Base-by-base conservation (phyloP, 192 early-diverging fungal species). In the Phlyctochytrium arcticum region DNA sequence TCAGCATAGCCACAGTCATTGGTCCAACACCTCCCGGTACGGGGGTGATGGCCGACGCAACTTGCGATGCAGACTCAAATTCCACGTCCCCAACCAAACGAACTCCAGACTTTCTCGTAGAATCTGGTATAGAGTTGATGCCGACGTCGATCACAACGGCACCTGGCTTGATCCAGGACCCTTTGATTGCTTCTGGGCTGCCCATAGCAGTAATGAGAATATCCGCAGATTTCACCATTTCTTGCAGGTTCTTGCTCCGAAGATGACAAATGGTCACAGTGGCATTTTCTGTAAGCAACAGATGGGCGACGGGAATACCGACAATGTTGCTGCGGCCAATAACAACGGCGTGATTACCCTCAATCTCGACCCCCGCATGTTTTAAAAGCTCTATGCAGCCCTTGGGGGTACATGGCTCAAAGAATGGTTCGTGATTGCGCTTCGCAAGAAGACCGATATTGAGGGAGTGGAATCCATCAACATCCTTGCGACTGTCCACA, bases 21-120 rank as follows among this genome's bases (percentile, higher is more conserved):
- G 96, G 96, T 0, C 96, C 96, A n/a, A 99, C 96, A 36, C 96
- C 96, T 31, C 96, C 95, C 36, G 96, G 96, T 47, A 99, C 96
- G 2, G 96, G 94, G 8, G 95, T 98, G 68, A 97, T 93, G 42
- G 84, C 80, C n/a, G 87, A 79, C 0, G 94, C 95, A 4, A 89
- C 82, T 36, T 82, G 36, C 12, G 68, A 70, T 5, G 91, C 93
- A 4, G 66, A 74, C 3, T 86, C 80, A 62, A 81, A 95, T 32
- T 96, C 91, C 32, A 97, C 95, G 71, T 99, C 96, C 53, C 96
- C 96, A 24, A 95, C 95, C 82, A 85, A 90, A 55, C 92, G 86
- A 36, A 87, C 78, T 23, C 96, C 96, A 33, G 89, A 81, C 78
- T 95, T 96, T 70, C 93, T 95, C 31, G 92, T 86, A 2, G 81